Base-by-base conservation (phyloP, 306 rosid genomes). In the Lathyrus oleraceus region DNA sequence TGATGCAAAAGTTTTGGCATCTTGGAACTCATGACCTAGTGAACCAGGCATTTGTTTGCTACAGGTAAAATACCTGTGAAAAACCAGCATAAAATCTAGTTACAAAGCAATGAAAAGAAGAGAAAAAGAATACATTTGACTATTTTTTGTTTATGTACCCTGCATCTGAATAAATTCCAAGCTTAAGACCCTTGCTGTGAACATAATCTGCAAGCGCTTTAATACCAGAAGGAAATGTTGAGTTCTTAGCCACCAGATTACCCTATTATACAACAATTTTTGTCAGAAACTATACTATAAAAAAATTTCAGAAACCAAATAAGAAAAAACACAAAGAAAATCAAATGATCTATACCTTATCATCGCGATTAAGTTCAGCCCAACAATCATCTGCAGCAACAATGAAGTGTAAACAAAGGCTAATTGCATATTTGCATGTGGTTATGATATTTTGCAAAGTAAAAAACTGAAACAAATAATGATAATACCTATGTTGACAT, bases 1-100 rank as follows among this genome's bases (percentile, higher is more conserved):
- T 75, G 97, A 82, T 69, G 96, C 92, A 83, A 94, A 94, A 54
- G 85, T 88, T 67, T 80, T 80, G 76, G 99, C 99, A 81, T 94
- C 97, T 84, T 87, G 91, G 20, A 88, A 89, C 79, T 94, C 99
- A 10, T 86, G 92, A 64, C 92, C 91, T 49, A 91, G 87, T 65
- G 99, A 94, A 60, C 99, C 99, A 21, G 99, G 99, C 99, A 91
- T 86, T 36, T 79, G 60, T 79, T 86, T 87, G 82, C 99, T 94
- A 62, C 97, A 94, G 21, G 99, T 94, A 60, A 70, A 91, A 80
- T 87, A 87, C 86, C 99, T 91, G 81, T 79, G 65, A 64, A 76
- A 17, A 27, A 36, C 23, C 57, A 30, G 16, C 52, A 13, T 5
- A 47, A 70, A 44, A 9, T 57, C 60, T 48, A 21, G 27, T 40